Base-by-base conservation (phyloP, 129 eudicot genomes). In the Ambrosia artemisiifolia region DNA sequence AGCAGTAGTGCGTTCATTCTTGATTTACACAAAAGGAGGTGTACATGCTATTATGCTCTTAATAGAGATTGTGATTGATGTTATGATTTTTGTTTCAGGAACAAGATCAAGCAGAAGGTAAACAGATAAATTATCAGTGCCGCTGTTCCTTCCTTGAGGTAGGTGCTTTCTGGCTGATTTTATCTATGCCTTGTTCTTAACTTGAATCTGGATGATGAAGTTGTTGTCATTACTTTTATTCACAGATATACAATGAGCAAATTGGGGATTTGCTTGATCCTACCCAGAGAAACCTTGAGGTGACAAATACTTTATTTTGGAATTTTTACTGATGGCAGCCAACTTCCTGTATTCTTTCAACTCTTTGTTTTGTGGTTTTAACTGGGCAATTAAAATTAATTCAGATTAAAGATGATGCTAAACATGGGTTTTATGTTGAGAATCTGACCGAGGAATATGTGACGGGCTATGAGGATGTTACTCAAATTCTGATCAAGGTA, bases 121-220 rank as follows among this genome's bases (percentile, higher is more conserved):
- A 82, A 75, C 91, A 82, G 63, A 81, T 86, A 50, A 90, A 90
- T 72, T 90, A 86, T 75, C 97, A 86, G 78, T 95, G 96, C 55
- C 96, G 97, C 4, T 90, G 99, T 75, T 95, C 97, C 3, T 95
- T 93, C 74, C 98, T 94, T 55, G 98, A 94, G 97, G 98, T 94
- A 63, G 57, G 80, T 69, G 35, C 70, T 65, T 53, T 54, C 4
- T 57, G 28, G 32, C 42, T 19, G 67, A 30, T 34, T 46, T 61
- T 3, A 48, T 60, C 11, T 35, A 24, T 24, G 42, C 40, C 12
- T 5, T 79, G 59, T 46, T 73, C 65, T 77, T 28, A 63, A 28
- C 46, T 36, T 33, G 33, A 49, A 28, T 24, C 19, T 20, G 36
- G 24, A 16, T 35, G 46, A 69, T 62, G 11, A 69, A n/a, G 38